Conservation (phyloP, 192 early-diverging fungal genomes). For the Podila epicladia region DNA sequence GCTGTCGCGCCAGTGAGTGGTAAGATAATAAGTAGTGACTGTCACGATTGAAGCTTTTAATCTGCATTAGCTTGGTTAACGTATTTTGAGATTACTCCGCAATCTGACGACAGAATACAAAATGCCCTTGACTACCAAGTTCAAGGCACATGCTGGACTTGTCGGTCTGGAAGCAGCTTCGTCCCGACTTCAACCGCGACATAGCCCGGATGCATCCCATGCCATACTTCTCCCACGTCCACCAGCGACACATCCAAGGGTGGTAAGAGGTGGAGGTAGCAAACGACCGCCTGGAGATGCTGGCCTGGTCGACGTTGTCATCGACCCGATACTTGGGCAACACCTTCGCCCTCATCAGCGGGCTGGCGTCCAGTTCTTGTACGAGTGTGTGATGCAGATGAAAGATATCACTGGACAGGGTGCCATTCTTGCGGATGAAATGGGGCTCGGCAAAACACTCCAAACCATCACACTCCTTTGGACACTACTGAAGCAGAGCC, state of each 20-base stretch:
- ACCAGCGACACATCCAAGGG: slow-evolving; percentile 34
- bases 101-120: neutral
- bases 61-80: too few relatives aligned
- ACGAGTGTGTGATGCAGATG: slow-evolving; percentile 62
- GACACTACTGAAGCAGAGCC: slow-evolving; percentile 57
- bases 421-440: slow-evolving; percentile 74
- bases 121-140: neutral
- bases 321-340: slow-evolving; percentile 57
- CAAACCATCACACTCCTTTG: slow-evolving; percentile 70
- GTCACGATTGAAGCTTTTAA: too few relatives aligned
- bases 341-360: slow-evolving; percentile 59
- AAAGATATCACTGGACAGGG: slow-evolving; percentile 81
- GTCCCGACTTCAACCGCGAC: slow-evolving; percentile 29
- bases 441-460: slow-evolving; percentile 74
- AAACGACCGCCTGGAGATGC: slow-evolving; percentile 33
- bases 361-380: slow-evolving; percentile 58
- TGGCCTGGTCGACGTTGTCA: slow-evolving; percentile 57
- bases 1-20: neutral
- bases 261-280: slow-evolving; percentile 17
- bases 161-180: slow-evolving; percentile 1
- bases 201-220: slow-evolving; percentile 39
- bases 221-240: slow-evolving; percentile 51
- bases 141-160: slow-evolving; percentile 18
- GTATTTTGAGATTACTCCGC: neutral
- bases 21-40: too few relatives aligned